Evolutionary conservation across 108 stramenopile genomes (phyloP).

Genomic region (Craspedostauros australis): DNA sequence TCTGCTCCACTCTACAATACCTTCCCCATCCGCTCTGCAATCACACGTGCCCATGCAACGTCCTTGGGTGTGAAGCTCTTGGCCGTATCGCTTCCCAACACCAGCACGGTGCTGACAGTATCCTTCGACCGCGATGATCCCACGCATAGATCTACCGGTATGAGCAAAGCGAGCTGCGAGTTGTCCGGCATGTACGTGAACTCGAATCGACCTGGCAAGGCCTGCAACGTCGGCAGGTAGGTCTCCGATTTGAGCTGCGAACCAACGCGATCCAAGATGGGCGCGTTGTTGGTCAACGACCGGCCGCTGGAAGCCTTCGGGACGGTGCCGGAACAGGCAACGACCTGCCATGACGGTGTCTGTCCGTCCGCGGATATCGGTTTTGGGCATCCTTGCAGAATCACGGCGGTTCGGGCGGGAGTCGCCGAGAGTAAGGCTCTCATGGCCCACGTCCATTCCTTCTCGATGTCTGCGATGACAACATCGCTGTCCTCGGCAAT

Average conservation of each 20-base stretch:
- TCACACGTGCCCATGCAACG: conserved; percentile 73
- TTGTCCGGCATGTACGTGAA: conserved; percentile 75
- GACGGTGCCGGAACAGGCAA: conserved; percentile 48
- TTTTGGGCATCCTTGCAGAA: conserved; percentile 41
- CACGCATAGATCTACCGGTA: conserved; percentile 28
- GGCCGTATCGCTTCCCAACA: conserved; percentile 67
- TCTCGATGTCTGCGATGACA: background rate
- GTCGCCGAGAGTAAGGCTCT: conserved; percentile 54
- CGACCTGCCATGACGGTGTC: conserved; percentile 31
- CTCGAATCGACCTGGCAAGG: conserved; percentile 71
- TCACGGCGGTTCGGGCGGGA: conserved; percentile 57
- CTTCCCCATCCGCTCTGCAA: conserved; percentile 53
- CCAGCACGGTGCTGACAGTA: conserved; percentile 28
- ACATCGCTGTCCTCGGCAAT: conserved; percentile 4
- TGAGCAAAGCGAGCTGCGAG: conserved; percentile 61
- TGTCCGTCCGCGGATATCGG: too few relatives aligned
- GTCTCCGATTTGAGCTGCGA: conserved; percentile 45
- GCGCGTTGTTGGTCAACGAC: conserved; percentile 26
- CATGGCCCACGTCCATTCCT: conserved; percentile 42
- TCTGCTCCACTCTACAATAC: too few relatives aligned
- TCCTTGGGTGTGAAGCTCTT: conserved; percentile 79
- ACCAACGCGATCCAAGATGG: conserved; percentile 68
- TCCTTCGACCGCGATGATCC: background rate
- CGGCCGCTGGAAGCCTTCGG: conserved; percentile 18
- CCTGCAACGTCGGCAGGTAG: conserved; percentile 79